Evolutionary conservation across 2,329 filamentous ascomycete species (phyloP), one percentile per base, ranked within the genome.

Genomic region (Fusarium scirpi): DNA sequence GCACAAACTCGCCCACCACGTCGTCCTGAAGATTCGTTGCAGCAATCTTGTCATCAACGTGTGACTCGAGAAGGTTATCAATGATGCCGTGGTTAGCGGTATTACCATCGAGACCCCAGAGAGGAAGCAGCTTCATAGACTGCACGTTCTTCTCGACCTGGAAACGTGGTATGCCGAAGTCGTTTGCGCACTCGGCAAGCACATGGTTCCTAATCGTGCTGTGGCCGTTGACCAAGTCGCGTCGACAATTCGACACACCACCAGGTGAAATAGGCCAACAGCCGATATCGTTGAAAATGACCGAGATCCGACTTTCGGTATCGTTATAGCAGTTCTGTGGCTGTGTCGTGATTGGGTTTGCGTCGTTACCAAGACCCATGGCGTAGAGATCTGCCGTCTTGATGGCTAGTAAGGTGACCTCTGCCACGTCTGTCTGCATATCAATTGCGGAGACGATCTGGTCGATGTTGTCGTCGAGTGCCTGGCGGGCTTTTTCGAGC

Each of bases 81-180:
- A 71, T 65, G 18, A 71, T 47, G 18, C 69, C 69, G n/a, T 71
- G 69, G 5, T 68, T 70, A 4, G 69, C 67, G 2, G 67, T 71
- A 43, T 62, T 62, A 18, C 64, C 64, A 29, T 71, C 69, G 8
- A 71, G 59, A 16, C 69, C 69, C 69, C 69, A 71, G 4, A 71
- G 69, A 32, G 69, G 69, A 13, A 71, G 43, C 6, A 71, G 8
- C 43, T 71, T 71, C 27, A 71, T 41, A 3, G 69, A 71, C 22
- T 71, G 67, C 3, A 71, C 67, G n/a, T 63, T 71, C 55, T 66
- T 71, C 64, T 71, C 69, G 10, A 71, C 56, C 30, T 71, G 69
- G 57, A 71, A 71, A 1, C 69, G 64, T 10, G 69, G 69, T 29
- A 70, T 69, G 10, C 67, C 67, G 12, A 65, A 71, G 7, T 71